These are phyloP conservation scores for Elaeis oleifera DNA, from an alignment of 202 grass and related monocot genomes.

Conservation along the genomic window DNA sequence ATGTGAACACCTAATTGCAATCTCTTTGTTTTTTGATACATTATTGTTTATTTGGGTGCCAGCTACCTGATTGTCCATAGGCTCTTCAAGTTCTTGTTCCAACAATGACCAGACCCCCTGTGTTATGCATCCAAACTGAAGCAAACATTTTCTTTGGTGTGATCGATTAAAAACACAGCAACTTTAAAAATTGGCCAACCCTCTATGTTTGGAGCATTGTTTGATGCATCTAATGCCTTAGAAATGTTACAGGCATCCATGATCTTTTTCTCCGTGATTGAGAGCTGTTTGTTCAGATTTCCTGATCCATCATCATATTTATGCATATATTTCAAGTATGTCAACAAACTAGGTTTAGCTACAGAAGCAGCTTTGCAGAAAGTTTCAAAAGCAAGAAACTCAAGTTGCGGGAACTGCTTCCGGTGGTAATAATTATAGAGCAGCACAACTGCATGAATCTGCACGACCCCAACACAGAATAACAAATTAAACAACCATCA, in stretches of 20 bases:
- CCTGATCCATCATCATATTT: background rate
- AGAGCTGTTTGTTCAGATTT: constrained; percentile 17
- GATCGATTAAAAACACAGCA: constrained; percentile 44
- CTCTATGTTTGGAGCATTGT: constrained; percentile 16
- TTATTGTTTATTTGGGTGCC: constrained; percentile 6
- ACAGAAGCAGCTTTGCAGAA: constrained; percentile 29
- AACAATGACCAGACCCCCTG: constrained; percentile 40
- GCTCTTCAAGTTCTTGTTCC: constrained; percentile 38
- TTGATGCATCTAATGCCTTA: constrained; percentile 17
- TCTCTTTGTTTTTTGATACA: constrained; percentile 8
- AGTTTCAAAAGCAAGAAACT: constrained; percentile 28
- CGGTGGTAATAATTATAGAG: constrained; percentile 74
- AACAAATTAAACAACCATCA: background rate
- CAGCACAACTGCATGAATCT: constrained; percentile 53
- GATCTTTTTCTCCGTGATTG: constrained; percentile 32
- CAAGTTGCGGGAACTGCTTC: constrained; percentile 38
- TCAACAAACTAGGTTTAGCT: constrained; percentile 25
- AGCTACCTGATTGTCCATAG: constrained; percentile 2
- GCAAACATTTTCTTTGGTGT: constrained; percentile 35
- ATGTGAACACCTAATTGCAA: background rate
- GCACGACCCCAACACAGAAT: constrained; percentile 10
- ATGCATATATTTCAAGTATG: constrained; percentile 33
- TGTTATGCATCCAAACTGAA: constrained; percentile 30
- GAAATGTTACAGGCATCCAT: constrained; percentile 43
- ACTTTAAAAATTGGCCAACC: constrained; percentile 51